Evolutionary conservation across 1,284 basidiomycete genomes (phyloP).

Genomic region (Pseudozyma sp.): DNA sequence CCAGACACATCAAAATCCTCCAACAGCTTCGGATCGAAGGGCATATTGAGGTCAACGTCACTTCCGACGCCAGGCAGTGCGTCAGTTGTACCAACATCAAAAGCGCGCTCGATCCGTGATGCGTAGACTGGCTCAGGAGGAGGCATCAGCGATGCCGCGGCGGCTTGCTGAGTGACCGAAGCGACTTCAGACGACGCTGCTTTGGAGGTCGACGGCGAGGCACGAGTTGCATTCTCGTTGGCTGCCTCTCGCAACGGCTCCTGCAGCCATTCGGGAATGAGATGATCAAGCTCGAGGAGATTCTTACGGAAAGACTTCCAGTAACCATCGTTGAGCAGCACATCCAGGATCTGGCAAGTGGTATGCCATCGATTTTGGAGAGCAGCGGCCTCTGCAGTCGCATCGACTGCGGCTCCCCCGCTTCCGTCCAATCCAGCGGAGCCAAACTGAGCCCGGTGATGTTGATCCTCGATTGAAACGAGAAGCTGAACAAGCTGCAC

Average conservation of each 20-base stretch:
- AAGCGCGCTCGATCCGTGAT: constrained; percentile 2
- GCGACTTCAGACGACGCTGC: background rate
- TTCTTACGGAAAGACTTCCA: constrained; percentile 46
- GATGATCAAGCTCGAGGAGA: constrained; percentile 24
- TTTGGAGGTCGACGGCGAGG: background rate
- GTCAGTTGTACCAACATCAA: constrained; percentile 1
- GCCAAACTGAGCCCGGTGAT: constrained; percentile 17
- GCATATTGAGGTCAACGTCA: background rate
- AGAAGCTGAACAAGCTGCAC: constrained; percentile 26
- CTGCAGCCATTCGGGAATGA: constrained; percentile 41
- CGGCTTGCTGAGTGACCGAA: background rate
- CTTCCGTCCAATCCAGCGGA: background rate
- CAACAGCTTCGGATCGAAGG: constrained; percentile 28
- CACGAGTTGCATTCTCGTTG: background rate
- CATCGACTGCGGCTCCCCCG: background rate
- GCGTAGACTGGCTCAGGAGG: background rate
- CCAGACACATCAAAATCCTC: constrained; percentile 11
- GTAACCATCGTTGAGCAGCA: constrained; percentile 46
- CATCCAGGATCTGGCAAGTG: constrained; percentile 37
- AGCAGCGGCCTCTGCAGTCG: constrained; percentile 8
- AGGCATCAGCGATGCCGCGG: background rate
- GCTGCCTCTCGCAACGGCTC: constrained; percentile 15
- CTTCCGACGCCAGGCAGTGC: constrained; percentile 1
- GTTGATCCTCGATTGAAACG: constrained; percentile 29
- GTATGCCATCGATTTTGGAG: constrained; percentile 35